phyloP scores from a whole-genome alignment of 2,329 filamentous ascomycete genomes.

The Fusarium buharicum region DNA sequence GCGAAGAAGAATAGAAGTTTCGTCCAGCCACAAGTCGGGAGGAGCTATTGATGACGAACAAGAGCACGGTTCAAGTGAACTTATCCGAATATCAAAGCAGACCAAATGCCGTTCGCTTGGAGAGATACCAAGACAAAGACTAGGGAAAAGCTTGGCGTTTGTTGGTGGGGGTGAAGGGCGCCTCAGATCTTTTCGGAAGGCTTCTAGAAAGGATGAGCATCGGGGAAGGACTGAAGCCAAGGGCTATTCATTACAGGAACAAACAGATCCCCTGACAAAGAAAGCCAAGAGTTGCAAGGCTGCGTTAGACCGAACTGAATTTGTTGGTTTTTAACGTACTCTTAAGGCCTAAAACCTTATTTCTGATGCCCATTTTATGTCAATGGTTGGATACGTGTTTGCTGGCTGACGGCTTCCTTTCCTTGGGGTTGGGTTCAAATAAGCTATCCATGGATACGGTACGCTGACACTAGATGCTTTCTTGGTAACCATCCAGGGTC shows the following conservation, averaged over 20 bases:
- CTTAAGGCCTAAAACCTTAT: constrained; percentile 9
- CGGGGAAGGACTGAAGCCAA: background rate
- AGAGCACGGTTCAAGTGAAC: constrained; percentile 1
- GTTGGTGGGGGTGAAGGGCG: background rate
- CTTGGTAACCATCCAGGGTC: constrained; percentile 16
- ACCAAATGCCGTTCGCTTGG: background rate
- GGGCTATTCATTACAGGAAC: background rate
- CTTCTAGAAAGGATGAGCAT: constrained; percentile 21
- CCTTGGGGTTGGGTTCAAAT: constrained; percentile 4
- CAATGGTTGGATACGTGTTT: constrained; percentile 1
- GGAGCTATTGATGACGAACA: background rate
- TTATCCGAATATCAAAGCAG: too few species aligned
- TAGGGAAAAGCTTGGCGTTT: constrained; percentile 1
- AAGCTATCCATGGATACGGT: constrained; percentile 11
- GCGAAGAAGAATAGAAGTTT: background rate
- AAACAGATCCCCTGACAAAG: constrained; percentile 7
- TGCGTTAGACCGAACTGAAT: constrained; percentile 3
- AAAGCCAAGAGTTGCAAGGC: constrained; percentile 1
- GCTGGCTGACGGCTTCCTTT: constrained; percentile 3
- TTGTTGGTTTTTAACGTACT: constrained; percentile 10
- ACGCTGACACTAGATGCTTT: constrained; percentile 9
- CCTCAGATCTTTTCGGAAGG: constrained; percentile 2
- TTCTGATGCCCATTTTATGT: constrained; percentile 2
- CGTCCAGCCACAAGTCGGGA: background rate
- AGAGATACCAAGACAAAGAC: background rate